Evolutionary conservation across 192 early-diverging fungal genomes (phyloP), one percentile per base, ranked within the genome.

Genomic region (Chytriomyces sp.): DNA sequence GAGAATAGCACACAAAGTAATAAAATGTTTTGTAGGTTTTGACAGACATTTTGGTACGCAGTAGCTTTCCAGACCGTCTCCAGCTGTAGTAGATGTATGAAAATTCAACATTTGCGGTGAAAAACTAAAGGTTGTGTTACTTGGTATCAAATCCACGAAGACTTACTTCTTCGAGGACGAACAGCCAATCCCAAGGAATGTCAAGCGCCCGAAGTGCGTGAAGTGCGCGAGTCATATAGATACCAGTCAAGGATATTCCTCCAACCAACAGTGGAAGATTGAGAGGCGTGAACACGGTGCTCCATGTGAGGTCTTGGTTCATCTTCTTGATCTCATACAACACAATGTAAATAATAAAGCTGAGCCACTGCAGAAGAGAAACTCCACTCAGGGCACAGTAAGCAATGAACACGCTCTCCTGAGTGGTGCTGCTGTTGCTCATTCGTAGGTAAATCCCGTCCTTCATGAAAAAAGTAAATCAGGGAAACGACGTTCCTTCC

Each of bases 261-360:
- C 66, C 66, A 22, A 68, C 5, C 4, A 68, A 12, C 14, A 68
- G 54, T 0, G 49, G 66, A 28, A 68, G 17, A 55, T 68, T 68
- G 30, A 68, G 26, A 25, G 66, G 66, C 12, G 66, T 68, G 34
- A 68, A 68, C n/a, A 68, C 10, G 31, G 44, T 56, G 19, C 17
- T 68, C 52, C 39, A 52, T 36, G 5, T 26, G 28, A 68, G 19
- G 14, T n/a, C 26, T 14, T 17, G 52, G 33, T n/a, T 17, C 12
- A 32, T 26, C 22, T 36, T 28, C 26, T 37, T 53, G 28, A 68
- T 68, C 32, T 68, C 66, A 12, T 56, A 34, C 33, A 36, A 32
- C 19, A 68, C 14, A 12, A 68, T 56, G 34, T 39, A 68, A 8
- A 36, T 8, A 12, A 56, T 7, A 34, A 28, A 56, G n/a, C 53